Evolutionary conservation across 1,284 basidiomycete genomes (phyloP).

Genomic region (Tylopilus orsonianus): DNA sequence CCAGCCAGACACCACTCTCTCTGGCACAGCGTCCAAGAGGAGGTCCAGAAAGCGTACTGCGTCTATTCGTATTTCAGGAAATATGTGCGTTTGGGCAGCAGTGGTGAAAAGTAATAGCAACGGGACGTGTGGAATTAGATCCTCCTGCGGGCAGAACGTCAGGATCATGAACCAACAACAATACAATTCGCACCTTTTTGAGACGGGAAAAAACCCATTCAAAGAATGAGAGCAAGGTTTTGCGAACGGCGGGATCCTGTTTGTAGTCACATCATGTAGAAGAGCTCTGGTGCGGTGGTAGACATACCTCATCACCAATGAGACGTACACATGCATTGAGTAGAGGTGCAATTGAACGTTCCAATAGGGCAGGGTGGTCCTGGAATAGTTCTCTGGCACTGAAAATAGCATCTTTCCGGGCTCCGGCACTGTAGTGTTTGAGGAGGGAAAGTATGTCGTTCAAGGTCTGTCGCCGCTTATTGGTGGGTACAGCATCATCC

Average conservation of each 20-base stretch:
- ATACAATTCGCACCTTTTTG: constrained; percentile 46
- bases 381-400: constrained; percentile 82
- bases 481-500: constrained; percentile 60
- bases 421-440: constrained; percentile 80
- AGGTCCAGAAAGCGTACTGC: constrained; percentile 83
- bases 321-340: constrained; percentile 69
- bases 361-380: constrained; percentile 57
- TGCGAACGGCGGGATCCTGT: constrained; percentile 67
- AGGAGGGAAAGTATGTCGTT: constrained; percentile 78
- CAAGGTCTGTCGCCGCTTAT: constrained; percentile 75
- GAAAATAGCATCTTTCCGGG: constrained; percentile 79
- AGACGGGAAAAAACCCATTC: constrained; percentile 73
- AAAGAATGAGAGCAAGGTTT: constrained; percentile 58
- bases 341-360: constrained; percentile 60
- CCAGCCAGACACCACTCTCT: constrained; percentile 71
- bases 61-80: constrained; percentile 91
- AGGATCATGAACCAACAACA: neutral
- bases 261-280: neutral
- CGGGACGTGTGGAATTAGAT: constrained; percentile 70
- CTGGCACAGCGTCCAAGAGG: constrained; percentile 73
- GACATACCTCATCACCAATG: constrained; percentile 77
- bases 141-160: constrained; percentile 46
- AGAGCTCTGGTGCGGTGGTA: neutral
- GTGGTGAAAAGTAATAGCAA: constrained; percentile 81
- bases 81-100: constrained; percentile 93